Evolutionary conservation across 2,329 filamentous ascomycete genomes (phyloP), one percentile per base, ranked within the genome.

Genomic region (Aspergillus ustus): DNA sequence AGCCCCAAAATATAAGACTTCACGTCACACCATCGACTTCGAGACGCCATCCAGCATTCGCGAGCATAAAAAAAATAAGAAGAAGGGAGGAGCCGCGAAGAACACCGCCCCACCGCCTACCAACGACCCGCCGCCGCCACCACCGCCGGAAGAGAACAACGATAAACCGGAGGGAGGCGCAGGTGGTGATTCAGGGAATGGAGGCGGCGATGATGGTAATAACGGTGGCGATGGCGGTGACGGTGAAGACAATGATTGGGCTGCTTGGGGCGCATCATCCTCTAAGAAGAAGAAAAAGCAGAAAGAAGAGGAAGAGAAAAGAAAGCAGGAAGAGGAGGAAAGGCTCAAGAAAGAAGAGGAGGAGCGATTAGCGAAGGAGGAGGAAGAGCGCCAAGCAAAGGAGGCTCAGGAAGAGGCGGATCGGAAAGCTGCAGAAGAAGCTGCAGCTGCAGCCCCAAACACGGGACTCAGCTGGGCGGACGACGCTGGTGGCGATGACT

Each of bases 381-480:
- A 74, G 59, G 66, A 69, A 52, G 66, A 68, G 29, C 63, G 67
- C 51, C 66, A 65, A 59, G 63, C 60, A 31, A 70, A 66, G 25
- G 73, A 72, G 60, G 70, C 73, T 46, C 70, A 75, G 57, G 73
- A 77, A 61, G 74, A 78, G 57, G 72, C 72, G 29, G 75, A 69
- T 17, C 62, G 57, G 46, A 54, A 61, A 13, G 70, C 69, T 13
- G 67, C 70, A 31, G 70, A 72, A 44, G 68, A 70, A 40, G 65
- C 67, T 11, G 72, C 72, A 46, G 74, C 68, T 63, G 34, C 34
- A 17, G 68, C 60, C 22, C 68, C 69, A 25, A 68, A 70, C 34
- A 70, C 29, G n/a, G 45, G 72, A 57, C 73, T 82, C 49, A 80
- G 75, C 68, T 82, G 81, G 80, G 79, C 79, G 54, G 79, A 82